Percentiles rank a stretch among this genome's conserved stretches.
Conservation (phyloP, 495 filamentous ascomycete species). For the Aspergillus bertholletiae region DNA sequence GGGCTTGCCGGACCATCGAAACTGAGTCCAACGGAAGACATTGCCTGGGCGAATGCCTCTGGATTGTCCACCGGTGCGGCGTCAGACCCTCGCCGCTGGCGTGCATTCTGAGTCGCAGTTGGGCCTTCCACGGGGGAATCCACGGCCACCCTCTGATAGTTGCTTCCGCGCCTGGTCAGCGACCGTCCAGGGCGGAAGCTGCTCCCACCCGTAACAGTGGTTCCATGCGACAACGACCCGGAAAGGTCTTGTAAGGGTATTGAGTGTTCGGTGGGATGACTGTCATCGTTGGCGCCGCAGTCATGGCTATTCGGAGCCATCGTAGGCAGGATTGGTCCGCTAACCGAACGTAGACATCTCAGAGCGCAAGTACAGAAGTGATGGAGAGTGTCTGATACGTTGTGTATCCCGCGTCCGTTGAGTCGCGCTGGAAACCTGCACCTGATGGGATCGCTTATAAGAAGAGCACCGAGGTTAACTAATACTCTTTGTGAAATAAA, state of each 20-base stretch:
- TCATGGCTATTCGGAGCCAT: conserved; percentile 60
- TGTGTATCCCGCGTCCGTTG: neutral
- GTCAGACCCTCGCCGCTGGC: conserved; percentile 21
- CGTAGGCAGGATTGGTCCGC: conserved; percentile 35
- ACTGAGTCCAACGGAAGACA: conserved; percentile 56
- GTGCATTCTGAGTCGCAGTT: conserved; percentile 19
- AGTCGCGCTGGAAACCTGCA: neutral
- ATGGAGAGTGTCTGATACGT: conserved; percentile 9
- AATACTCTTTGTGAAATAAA: neutral
- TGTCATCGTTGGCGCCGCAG: conserved; percentile 42
- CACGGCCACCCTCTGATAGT: conserved; percentile 52
- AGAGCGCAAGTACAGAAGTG: conserved; percentile 15
- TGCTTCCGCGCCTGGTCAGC: conserved; percentile 31
- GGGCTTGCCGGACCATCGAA: conserved; percentile 38
- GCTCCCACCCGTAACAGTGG: conserved; percentile 28
- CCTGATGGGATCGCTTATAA: neutral
- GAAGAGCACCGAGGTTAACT: neutral
- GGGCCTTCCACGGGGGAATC: conserved; percentile 42
- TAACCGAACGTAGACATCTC: conserved; percentile 46
- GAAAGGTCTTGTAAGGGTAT: conserved; percentile 85
- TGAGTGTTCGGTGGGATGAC: conserved; percentile 55
- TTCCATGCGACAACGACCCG: conserved; percentile 45
- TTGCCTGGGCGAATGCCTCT: conserved; percentile 55
- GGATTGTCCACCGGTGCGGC: conserved; percentile 44
- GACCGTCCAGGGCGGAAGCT: conserved; percentile 36